Base-by-base conservation (phyloP, 148 eudicot genomes). In the Cornus controversa region DNA sequence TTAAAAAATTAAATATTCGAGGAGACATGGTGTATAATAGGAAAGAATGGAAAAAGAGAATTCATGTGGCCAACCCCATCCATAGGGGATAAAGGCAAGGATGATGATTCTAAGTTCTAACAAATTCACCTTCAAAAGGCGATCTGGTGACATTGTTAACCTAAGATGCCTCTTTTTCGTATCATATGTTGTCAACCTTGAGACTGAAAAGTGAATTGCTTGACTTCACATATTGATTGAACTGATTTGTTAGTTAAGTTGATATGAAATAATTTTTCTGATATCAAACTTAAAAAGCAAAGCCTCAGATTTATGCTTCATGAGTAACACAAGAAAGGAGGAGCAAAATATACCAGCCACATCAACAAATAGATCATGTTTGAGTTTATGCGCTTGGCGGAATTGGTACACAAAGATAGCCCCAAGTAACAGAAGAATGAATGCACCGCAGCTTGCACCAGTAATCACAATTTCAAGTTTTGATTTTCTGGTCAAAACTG, bases 301-400 rank as follows among this genome's bases (percentile, higher is more conserved):
- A 73, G 24, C 72, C 75, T 69, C 2, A 34, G 50, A 73, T 34
- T 67, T 64, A 22, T 20, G 64, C 42, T 28, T 71, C 42, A 80
- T 27, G 47, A 23, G 8, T 60, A 70, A 60, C 60, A 42, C 69
- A 74, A 24, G 53, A 69, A 57, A 10, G 14, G 36, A 40, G 37
- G 28, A 80, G 20, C 9, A 45, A 64, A 18, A 78, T 69, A 42
- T 86, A 96, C 99, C 98, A 80, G 88, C 79, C 60, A 96, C 98
- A 78, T 96, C 99, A 22, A 89, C 89, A 80, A 88, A 96, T 54
- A 81, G 28, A 26, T 92, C 99, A 63, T 82, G 82, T 62, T 71
- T 80, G 74, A 67, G 68, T 71, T 83, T 87, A 62, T 64, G 87
- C 77, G 34, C 66, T 58, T 85, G 85, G 69, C 77, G 87, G 36